These are phyloP conservation scores for Penicillium sp. DNA, from an alignment of 2,329 filamentous ascomycete species.

Conservation along the genomic window DNA sequence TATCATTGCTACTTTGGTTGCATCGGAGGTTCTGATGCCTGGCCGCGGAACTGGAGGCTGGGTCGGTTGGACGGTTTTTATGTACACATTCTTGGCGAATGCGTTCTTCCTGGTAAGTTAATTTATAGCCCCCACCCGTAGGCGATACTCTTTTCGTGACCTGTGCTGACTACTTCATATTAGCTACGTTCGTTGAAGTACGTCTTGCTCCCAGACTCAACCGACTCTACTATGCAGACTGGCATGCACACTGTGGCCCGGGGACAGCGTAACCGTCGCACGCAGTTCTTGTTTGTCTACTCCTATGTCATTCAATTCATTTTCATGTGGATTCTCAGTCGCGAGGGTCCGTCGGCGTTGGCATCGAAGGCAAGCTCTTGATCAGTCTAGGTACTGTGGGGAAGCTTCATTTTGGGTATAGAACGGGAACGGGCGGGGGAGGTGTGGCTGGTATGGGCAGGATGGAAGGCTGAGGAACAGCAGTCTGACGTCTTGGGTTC, in stretches of 20 bases:
- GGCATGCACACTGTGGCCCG: constrained; percentile 72
- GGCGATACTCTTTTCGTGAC: not conserved
- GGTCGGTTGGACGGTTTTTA: constrained; percentile 84
- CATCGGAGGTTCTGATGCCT: constrained; percentile 74
- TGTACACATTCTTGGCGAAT: constrained; percentile 91
- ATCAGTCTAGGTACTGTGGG: not conserved
- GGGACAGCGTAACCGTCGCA: constrained; percentile 81
- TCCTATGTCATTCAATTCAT: constrained; percentile 90
- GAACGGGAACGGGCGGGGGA: constrained; percentile 11
- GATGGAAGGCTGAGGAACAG: constrained; percentile 1
- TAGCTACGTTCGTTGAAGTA: constrained; percentile 94
- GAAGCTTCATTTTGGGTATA: constrained; percentile 11
- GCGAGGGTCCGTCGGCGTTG: constrained; percentile 47
- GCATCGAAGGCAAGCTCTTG: constrained; percentile 18
- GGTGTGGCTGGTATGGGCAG: constrained; percentile 4
- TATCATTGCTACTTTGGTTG: constrained; percentile 82
- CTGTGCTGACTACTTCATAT: not conserved
- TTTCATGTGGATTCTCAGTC: constrained; percentile 83
- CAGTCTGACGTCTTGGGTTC: constrained; percentile 5
- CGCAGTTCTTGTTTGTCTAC: constrained; percentile 91
- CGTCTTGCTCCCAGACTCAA: constrained; percentile 84
- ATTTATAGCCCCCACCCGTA: not conserved
- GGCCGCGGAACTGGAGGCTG: constrained; percentile 82
- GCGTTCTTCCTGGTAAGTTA: constrained; percentile 83
- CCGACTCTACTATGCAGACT: constrained; percentile 62